Evolutionary conservation across 148 eudicot species (phyloP).

Genomic region (Spergularia bocconei): DNA sequence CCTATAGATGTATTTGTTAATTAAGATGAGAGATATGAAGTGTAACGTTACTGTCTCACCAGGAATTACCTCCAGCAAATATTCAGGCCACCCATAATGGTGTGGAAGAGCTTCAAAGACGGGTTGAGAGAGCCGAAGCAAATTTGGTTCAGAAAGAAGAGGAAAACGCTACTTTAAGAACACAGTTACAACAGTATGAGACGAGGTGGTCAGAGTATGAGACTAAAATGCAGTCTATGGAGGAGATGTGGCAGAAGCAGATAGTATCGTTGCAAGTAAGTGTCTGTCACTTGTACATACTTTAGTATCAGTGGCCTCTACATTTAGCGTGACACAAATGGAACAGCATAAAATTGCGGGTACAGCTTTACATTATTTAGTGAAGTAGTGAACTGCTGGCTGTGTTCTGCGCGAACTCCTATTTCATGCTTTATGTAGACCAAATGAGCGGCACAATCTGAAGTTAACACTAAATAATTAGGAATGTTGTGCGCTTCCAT

Average conservation of each 20-base stretch:
- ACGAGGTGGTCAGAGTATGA: slow-evolving; percentile 67
- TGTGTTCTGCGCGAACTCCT: not conserved
- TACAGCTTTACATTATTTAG: not conserved
- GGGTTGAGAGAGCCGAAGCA: slow-evolving; percentile 59
- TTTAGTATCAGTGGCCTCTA: not conserved
- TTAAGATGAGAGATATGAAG: slow-evolving; percentile 2
- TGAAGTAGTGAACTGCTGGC: not conserved
- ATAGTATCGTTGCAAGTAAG: slow-evolving; percentile 71
- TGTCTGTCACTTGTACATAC: not conserved
- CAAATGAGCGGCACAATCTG: not conserved
- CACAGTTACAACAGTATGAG: slow-evolving; percentile 59
- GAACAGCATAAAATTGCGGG: not conserved
- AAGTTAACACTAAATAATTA: too few relatives aligned
- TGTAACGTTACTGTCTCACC: slow-evolving; percentile 35
- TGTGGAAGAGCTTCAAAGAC: slow-evolving; percentile 66
- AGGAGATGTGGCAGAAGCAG: slow-evolving; percentile 90
- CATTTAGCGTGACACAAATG: slow-evolving; percentile 3
- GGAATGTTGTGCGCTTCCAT: not conserved
- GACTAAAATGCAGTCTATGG: slow-evolving; percentile 75
- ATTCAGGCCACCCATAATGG: slow-evolving; percentile 38
- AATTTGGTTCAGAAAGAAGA: slow-evolving; percentile 55
- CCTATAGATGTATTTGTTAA: not conserved
- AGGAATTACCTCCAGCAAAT: slow-evolving; percentile 52
- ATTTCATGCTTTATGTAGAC: not conserved
- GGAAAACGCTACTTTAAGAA: slow-evolving; percentile 64